Evolutionary conservation across 1,139 yeast genomes (phyloP).

Genomic region (Sugiyamaella grinbergsii): DNA sequence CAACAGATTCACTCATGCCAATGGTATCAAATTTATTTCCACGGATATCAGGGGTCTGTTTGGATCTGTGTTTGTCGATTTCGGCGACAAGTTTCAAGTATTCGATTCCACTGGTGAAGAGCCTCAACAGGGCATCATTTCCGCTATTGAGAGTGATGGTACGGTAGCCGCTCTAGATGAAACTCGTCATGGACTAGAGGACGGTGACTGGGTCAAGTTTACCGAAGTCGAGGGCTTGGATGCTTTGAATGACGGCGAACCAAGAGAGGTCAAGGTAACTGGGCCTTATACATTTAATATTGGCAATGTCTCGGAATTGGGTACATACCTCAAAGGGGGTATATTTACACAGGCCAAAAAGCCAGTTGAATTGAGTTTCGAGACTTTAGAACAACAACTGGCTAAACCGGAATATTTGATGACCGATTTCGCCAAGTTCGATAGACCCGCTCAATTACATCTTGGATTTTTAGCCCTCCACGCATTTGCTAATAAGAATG

Average conservation of each 20-base stretch:
- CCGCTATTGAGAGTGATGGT: constrained; percentile 86
- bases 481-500: constrained; percentile 63
- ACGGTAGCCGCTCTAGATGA: constrained; percentile 92
- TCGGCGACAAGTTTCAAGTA: constrained; percentile 78
- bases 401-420: constrained; percentile 73
- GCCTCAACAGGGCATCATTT: constrained; percentile 80
- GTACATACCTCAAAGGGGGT: constrained; percentile 80
- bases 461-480: constrained; percentile 89
- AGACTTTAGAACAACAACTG: constrained; percentile 66
- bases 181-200: constrained; percentile 89
- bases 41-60: constrained; percentile 86
- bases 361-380: constrained; percentile 65
- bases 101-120: constrained; percentile 92
- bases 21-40: constrained; percentile 75
- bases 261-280: constrained; percentile 75
- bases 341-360: constrained; percentile 88
- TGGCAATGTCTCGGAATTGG: constrained; percentile 54
- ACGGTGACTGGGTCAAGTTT: constrained; percentile 86
- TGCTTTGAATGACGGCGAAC: constrained; percentile 65
- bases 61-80: constrained; percentile 87
- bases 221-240: constrained; percentile 78
- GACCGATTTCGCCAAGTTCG: constrained; percentile 92
- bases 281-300: constrained; percentile 94
- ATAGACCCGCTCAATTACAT: constrained; percentile 86
- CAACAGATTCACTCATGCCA: constrained; percentile 71